Conservation (phyloP, 2,329 filamentous ascomycete genomes). For the Neoscytalidium dimidiatum region DNA sequence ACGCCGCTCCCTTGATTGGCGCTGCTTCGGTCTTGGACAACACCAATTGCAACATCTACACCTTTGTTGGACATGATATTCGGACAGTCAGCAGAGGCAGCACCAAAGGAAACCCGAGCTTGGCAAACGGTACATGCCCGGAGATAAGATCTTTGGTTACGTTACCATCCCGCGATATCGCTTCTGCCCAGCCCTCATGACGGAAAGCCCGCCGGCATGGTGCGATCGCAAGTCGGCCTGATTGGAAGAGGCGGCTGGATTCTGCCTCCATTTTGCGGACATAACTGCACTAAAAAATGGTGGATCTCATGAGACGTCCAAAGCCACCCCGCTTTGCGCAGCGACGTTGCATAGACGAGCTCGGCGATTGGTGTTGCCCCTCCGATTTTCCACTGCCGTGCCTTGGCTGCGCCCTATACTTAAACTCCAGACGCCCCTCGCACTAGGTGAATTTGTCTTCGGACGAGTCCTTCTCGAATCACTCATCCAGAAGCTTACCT, state of each 20-base stretch:
- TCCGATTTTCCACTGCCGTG: background rate
- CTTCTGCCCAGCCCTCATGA: background rate
- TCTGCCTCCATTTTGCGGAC: background rate
- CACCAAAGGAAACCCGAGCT: background rate
- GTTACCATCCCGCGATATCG: background rate
- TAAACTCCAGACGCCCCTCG: conserved; percentile 1
- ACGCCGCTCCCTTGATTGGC: background rate
- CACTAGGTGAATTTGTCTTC: background rate
- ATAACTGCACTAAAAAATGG: background rate
- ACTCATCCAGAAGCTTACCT: background rate
- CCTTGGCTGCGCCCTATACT: conserved; percentile 11
- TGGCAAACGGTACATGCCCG: background rate
- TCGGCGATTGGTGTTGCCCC: conserved; percentile 7
- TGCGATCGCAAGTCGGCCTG: conserved; percentile 9
- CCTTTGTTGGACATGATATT: background rate
- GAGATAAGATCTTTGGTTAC: background rate
- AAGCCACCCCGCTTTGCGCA: conserved; percentile 10
- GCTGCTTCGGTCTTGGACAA: background rate
- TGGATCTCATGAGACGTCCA: background rate
- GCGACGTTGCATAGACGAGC: background rate
- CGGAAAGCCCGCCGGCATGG: conserved; percentile 12
- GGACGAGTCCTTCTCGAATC: background rate
- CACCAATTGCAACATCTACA: background rate
- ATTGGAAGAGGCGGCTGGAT: conserved; percentile 4
- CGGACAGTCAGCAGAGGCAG: background rate